These are phyloP conservation scores for Candida tibetensis DNA, from an alignment of 805 yeast genomes.

Conservation along the genomic window DNA sequence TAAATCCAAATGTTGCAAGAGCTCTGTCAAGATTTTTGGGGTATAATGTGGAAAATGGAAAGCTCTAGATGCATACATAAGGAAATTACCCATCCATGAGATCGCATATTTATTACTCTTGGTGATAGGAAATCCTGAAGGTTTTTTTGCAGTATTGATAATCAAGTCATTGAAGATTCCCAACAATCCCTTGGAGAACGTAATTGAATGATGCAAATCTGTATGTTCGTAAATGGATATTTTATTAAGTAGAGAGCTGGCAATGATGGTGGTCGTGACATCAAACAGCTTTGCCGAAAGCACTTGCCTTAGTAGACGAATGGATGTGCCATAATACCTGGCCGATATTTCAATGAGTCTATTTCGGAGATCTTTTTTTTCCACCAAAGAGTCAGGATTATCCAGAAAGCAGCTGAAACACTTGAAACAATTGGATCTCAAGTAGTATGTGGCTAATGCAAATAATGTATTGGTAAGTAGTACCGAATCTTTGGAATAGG, in stretches of 20 bases:
- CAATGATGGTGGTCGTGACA: slow-evolving; percentile 17
- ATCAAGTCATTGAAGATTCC: slow-evolving; percentile 17
- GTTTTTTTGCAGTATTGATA: background rate
- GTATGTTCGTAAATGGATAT: slow-evolving; percentile 20
- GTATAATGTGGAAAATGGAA: slow-evolving; percentile 6
- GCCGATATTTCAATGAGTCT: slow-evolving; percentile 5
- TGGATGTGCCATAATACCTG: slow-evolving; percentile 14
- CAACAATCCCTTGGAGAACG: slow-evolving; percentile 22
- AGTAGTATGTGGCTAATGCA: slow-evolving; percentile 9
- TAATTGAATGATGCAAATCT: slow-evolving; percentile 14
- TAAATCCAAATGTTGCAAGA: slow-evolving; percentile 3
- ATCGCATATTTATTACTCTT: slow-evolving; percentile 3
- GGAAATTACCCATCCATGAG: slow-evolving; percentile 11
- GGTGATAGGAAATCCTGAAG: background rate
- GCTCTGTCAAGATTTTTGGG: slow-evolving; percentile 2
- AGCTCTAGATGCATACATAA: slow-evolving; percentile 16
- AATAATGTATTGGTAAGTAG: slow-evolving; percentile 7
- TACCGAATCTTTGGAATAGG: background rate
- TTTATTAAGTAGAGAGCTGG: slow-evolving; percentile 19
- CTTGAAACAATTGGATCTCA: slow-evolving; percentile 10
- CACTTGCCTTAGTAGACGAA: slow-evolving; percentile 7
- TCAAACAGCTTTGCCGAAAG: slow-evolving; percentile 8
- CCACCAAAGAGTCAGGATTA: background rate
- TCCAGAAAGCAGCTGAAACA: background rate
- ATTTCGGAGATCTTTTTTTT: slow-evolving; percentile 3